Conservation (phyloP, 345 rosid species). For the Abelmoschus esculentus region DNA sequence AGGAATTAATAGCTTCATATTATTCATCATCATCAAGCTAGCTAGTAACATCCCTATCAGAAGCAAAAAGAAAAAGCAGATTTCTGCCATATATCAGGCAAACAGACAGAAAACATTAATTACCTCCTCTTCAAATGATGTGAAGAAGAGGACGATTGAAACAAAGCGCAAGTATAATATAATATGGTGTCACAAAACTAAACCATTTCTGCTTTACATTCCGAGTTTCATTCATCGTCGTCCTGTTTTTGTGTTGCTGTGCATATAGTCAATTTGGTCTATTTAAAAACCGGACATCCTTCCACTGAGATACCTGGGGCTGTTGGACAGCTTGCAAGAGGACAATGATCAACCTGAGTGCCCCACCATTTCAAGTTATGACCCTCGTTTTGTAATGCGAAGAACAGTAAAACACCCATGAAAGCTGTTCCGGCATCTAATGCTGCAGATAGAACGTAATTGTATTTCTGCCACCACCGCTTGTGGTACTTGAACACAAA, state of each 20-base stretch:
- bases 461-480: constrained; percentile 98
- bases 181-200: no score
- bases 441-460: constrained; percentile 91
- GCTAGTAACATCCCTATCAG: no score
- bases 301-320: constrained; percentile 62
- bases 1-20: no score
- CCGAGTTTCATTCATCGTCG: background rate
- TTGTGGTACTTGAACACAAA: constrained; percentile 80
- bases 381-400: constrained; percentile 70
- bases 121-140: no score
- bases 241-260: background rate
- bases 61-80: no score
- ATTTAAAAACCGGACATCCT: constrained; percentile 56
- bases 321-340: constrained; percentile 80
- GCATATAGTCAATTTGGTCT: background rate
- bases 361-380: constrained; percentile 86
- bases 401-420: constrained; percentile 92
- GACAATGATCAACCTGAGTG: constrained; percentile 76
- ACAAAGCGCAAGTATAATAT: no score
- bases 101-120: no score
- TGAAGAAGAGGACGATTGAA: no score
- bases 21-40: no score
- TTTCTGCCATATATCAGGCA: no score
- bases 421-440: constrained; percentile 97
- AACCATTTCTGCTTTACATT: background rate